Base-by-base conservation (phyloP, 2,329 filamentous ascomycete species). In the Blumeria hordei region DNA sequence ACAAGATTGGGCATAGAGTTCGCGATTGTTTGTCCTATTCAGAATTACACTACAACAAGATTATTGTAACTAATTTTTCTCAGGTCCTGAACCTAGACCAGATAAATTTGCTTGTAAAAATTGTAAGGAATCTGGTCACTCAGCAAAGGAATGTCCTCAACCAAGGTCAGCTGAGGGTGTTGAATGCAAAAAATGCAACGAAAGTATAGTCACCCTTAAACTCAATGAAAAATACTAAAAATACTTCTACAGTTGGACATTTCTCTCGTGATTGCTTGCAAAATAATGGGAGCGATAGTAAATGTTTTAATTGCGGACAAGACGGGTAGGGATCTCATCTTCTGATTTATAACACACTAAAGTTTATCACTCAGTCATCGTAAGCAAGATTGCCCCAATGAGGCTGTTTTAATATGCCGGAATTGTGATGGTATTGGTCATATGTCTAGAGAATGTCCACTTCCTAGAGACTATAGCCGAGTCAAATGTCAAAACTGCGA, bases 101-200 rank as follows among this genome's bases (percentile, higher is more conserved):
- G 76, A 83, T 68, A 78, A 71, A 56, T 80, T 74, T 59, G 78
- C 77, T 7, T 85, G 81, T 73, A 77, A 74, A 64, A 85, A 85
- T 64, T 85, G 81, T 69, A 76, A 74, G 61, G 67, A 49, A 53
- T 62, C 60, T 33, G 64, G 64, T n/a, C 65, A 67, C 57, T 56
- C 53, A 9, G 58, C 59, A 16, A 65, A 64, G 59, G 64, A 66
- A 39, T 66, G 64, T 57, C 60, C 65, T n/a, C 75, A 81, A 61
- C 77, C 77, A 37, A 76, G 80, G n/a, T 74, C 75, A 58, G 73
- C 77, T 36, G 75, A 65, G 47, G 64, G 63, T 14, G 62, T 67
- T 43, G 64, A 66, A 53, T 67, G 65, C 57, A 67, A 66, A 60
- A 65, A 66, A 33, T 67, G 65, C 41, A 60, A 60, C 44, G 63